phyloP scores from a whole-genome alignment of 1,139 yeast genomes.

The Pneumocystis jirovecii region DNA sequence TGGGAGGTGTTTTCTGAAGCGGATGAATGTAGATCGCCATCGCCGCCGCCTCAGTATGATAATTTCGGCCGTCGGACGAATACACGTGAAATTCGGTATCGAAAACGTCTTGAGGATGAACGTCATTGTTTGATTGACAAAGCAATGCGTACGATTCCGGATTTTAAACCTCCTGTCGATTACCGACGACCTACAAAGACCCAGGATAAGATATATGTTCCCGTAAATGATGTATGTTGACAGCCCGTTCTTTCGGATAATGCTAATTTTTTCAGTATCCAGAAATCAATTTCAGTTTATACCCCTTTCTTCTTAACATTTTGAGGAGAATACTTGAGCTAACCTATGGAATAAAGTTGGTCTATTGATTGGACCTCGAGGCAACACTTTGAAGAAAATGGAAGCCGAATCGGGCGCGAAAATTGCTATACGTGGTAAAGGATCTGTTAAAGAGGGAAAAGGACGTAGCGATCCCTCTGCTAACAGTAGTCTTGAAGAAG shows the following conservation, averaged over 20 bases:
- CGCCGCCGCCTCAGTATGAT: conserved; percentile 92
- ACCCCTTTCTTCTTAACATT: conserved; percentile 3
- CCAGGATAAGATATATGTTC: conserved; percentile 69
- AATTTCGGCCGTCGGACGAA: conserved; percentile 65
- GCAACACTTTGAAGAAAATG: conserved; percentile 66
- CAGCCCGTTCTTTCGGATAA: not conserved
- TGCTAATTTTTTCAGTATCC: conserved; percentile 36
- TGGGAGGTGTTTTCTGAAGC: conserved; percentile 21
- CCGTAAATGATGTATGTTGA: conserved; percentile 41
- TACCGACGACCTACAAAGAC: conserved; percentile 60
- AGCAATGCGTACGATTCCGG: conserved; percentile 61
- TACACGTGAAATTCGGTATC: conserved; percentile 58
- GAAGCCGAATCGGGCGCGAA: conserved; percentile 51
- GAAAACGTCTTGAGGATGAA: conserved; percentile 55
- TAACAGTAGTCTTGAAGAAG: conserved; percentile 50
- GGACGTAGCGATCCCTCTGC: conserved; percentile 35
- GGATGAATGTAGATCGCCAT: conserved; percentile 38
- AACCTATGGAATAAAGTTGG: conserved; percentile 35
- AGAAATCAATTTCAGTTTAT: conserved; percentile 42
- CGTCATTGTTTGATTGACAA: conserved; percentile 60
- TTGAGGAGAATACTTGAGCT: not conserved
- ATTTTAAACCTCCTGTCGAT: conserved; percentile 65
- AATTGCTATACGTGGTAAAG: conserved; percentile 36
- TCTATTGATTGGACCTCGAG: conserved; percentile 84
- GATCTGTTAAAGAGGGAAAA: conserved; percentile 89